phyloP scores from a whole-genome alignment of 495 filamentous ascomycete genomes.

The Podospora sp. region DNA sequence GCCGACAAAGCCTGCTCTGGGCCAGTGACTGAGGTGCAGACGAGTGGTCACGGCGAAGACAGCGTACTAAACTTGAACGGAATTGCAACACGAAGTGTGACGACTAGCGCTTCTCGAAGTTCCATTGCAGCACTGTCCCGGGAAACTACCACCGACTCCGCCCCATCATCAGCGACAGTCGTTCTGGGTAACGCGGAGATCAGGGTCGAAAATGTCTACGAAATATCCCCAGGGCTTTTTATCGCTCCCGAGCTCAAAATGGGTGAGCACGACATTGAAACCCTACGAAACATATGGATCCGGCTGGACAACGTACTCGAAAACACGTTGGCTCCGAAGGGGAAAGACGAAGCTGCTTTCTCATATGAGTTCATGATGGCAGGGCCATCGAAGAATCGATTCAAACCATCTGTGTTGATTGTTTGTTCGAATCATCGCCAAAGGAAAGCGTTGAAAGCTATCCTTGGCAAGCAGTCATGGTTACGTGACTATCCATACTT shows the following conservation, averaged over 20 bases:
- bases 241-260: not conserved
- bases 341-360: not conserved
- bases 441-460: not conserved
- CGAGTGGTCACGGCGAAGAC: too few relatives aligned
- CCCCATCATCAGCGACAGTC: too few relatives aligned
- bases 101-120: too few relatives aligned
- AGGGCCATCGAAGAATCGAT: not conserved
- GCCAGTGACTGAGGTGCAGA: too few relatives aligned
- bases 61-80: too few relatives aligned
- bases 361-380: conserved; percentile 2
- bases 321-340: not conserved
- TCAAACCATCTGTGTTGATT: not conserved
- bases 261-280: not conserved
- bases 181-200: too few relatives aligned
- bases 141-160: too few relatives aligned
- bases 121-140: too few relatives aligned
- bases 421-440: not conserved
- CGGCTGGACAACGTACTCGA: not conserved
- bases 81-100: too few relatives aligned
- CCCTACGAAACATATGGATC: not conserved
- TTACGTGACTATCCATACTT: not conserved
- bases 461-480: not conserved
- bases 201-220: too few relatives aligned
- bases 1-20: too few relatives aligned
- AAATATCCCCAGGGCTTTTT: not conserved